These are phyloP conservation scores for Leucoagaricus sp. DNA, from an alignment of 1,284 basidiomycete genomes.

Conservation along the genomic window DNA sequence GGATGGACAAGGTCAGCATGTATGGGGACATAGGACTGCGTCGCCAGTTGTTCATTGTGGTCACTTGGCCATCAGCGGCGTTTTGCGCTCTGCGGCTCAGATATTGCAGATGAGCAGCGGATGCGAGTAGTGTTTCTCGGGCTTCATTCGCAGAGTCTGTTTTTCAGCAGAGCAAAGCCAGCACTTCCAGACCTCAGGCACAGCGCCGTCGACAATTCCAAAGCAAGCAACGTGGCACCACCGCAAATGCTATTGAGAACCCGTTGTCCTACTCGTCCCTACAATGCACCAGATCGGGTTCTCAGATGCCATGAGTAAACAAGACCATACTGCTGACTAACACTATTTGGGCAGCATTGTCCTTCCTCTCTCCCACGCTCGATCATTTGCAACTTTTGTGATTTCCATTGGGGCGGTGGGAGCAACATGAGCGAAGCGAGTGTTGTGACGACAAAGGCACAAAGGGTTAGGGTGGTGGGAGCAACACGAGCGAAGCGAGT, in stretches of 20 bases:
- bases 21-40: slow-evolving; percentile 46
- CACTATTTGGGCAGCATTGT: no score
- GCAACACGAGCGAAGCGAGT: no score
- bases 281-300: slow-evolving; percentile 60
- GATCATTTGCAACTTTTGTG: no score
- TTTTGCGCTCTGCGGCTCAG: no score
- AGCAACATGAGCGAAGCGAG: no score
- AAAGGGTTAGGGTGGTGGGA: no score
- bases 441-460: no score
- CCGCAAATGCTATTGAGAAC: slow-evolving; percentile 85
- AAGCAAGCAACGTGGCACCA: slow-evolving; percentile 95
- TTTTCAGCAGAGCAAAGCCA: slow-evolving; percentile 48
- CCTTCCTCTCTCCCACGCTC: no score
- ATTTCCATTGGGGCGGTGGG: no score
- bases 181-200: slow-evolving; percentile 77
- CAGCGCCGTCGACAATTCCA: slow-evolving; percentile 63
- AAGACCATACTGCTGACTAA: neutral
- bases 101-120: no score
- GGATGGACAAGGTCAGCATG: slow-evolving; percentile 52
- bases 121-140: no score
- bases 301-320: neutral
- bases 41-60: slow-evolving; percentile 50
- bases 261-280: slow-evolving; percentile 81
- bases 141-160: no score
- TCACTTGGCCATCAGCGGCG: slow-evolving; percentile 52